Base-by-base conservation (phyloP, 805 yeast genomes). In the Myxozyma neglecta region DNA sequence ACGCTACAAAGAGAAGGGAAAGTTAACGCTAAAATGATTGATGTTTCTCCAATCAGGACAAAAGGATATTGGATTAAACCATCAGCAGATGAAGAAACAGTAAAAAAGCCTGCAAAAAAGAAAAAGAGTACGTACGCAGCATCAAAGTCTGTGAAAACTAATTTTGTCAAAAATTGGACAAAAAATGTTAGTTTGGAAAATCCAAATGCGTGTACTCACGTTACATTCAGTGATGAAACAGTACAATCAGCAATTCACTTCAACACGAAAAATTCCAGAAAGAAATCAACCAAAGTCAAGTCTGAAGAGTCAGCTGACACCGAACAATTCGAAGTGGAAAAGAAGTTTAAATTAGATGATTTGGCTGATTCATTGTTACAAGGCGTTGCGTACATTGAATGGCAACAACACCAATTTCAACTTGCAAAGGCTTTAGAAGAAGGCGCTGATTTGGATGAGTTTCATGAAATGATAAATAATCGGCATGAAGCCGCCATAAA, bases 341-440 rank as follows among this genome's bases (percentile, higher is more conserved):
- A 29, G 20, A 49, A 56, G 13, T 34, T 47, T 36, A 85, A 85
- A 68, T 81, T 83, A 44, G 88, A 85, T 68, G 88, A 85, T 69
- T 73, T 84, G 61, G 81, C 85, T 1, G 88, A 85, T 68, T 80
- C 85, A 0, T 72, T 84, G 16, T 68, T 85, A 18, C 86, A 85
- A 69, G 85, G 81, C 3, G 63, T 83, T 11, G 75, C 79, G 2
- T 77, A 79, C 72, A 62, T 76, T 16, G 69, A 73, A 18, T 81
- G 82, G 78, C 70, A 74, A 42, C 53, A 66, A 13, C 74, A 73
- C 57, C 71, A 64, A 52, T 16, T n/a, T 24, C 39, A 18, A 8
- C 46, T 57, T 7, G 61, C 53, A 3, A 10, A 11, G 8, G 61
- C 61, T 8, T 16, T 57, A 6, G 46, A 18, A 13, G 24, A 18